Evolutionary conservation across 305 asterid genomes (phyloP), one percentile per base, ranked within the genome.

Genomic region (Solanum aculeatissimum): DNA sequence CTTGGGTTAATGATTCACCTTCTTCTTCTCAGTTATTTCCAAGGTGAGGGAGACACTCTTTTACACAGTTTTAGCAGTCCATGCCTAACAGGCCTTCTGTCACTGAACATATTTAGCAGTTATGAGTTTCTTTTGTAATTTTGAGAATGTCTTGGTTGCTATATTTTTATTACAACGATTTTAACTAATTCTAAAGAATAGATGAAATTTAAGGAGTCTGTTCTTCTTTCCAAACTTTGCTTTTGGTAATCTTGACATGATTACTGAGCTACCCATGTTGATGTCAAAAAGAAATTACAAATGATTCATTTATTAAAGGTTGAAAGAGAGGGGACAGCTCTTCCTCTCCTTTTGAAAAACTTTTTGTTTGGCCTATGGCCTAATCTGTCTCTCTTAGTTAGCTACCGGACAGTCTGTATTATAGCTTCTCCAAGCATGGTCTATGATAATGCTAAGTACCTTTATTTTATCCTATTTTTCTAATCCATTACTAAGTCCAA

Each of bases 1-100:
- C 96, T 6, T 88, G 93, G 91, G 90, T 88, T 35, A 87, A 75
- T 70, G 86, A 69, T 49, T 68, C 92, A 81, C 25, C 84, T 55
- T 88, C 91, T 70, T 89, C 92, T 1, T 90, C 92, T 69, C 87
- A 87, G 79, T 84, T 88, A 57, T 86, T 88, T 82, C 88, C 89
- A 60, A 88, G 89, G 92, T 90, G 83, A 71, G 81, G 53, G 47
- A 69, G 62, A 49, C 70, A 13, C 54, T 62, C 47, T 27, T 19
- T 62, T 53, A 29, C 42, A 55, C 43, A 0, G 10, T 23, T 9
- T 23, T 74, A 25, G 80, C 49, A 21, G 15, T 74, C 35, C 42
- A 13, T 7, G 9, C 80, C 63, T 29, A 40, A 49, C 43, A 25
- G 16, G 82, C 63, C 43, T 29, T 25, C 62, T 47, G 49, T 75